A percentile compares a stretch with the other conserved stretches of the same genome.
phyloP scores from a whole-genome alignment of 306 rosid genomes.

The Fragaria nilgerrensis region DNA sequence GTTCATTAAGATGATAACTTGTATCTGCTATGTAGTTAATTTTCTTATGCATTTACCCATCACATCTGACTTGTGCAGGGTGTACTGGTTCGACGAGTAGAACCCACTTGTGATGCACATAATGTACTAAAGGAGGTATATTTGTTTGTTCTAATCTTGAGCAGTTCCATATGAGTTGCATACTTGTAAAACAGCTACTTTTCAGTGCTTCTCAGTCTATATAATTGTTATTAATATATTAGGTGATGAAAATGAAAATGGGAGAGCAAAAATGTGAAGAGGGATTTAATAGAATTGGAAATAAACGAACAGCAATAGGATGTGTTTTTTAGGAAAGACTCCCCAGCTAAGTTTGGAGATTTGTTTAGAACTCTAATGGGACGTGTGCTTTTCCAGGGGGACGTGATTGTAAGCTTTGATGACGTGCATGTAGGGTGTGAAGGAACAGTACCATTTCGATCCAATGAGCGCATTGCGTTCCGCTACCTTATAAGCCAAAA shows the following conservation, averaged over 20 bases:
- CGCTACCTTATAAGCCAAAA: constrained; percentile 93
- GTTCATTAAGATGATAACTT: neutral
- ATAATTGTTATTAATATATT: constrained; percentile 8
- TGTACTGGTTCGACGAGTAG: constrained; percentile 84
- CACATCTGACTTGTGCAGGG: constrained; percentile 56
- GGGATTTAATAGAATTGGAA: constrained; percentile 7
- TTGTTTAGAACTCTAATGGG: constrained; percentile 11
- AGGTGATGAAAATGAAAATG: constrained; percentile 2
- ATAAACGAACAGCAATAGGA: neutral
- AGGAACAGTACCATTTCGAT: constrained; percentile 93
- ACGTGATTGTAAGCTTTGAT: constrained; percentile 94
- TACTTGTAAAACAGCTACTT: constrained; percentile 9
- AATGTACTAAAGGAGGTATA: constrained; percentile 84
- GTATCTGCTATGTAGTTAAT: constrained; percentile 11
- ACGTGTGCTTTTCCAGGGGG: constrained; percentile 62
- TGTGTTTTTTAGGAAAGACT: constrained; percentile 7
- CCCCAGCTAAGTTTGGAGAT: constrained; percentile 14
- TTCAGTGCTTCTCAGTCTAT: constrained; percentile 20
- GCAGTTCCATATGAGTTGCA: constrained; percentile 16
- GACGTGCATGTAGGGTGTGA: constrained; percentile 78
- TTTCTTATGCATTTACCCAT: constrained; percentile 16
- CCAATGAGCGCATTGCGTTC: constrained; percentile 92
- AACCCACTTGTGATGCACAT: constrained; percentile 89
- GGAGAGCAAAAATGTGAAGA: neutral
- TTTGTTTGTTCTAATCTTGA: constrained; percentile 21